Evolutionary conservation across 1,284 basidiomycete genomes (phyloP), one percentile per base, ranked within the genome.

Genomic region (Exsudoporus floridanus): DNA sequence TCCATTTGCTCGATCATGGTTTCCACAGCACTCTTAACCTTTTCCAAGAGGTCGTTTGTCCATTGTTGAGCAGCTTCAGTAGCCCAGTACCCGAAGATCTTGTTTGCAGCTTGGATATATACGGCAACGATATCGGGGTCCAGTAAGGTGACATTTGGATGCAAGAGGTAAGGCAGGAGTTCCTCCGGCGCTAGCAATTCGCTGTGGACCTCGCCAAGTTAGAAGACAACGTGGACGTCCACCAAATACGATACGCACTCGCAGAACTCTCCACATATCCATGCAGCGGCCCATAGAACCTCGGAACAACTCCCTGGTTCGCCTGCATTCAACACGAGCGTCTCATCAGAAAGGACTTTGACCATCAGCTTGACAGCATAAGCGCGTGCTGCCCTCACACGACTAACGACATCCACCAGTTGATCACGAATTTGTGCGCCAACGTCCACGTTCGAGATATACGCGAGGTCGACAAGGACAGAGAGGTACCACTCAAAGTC

Each of bases 401-500:
- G 81, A 21, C 87, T 88, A 1, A 87, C 84, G 19, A 99, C 81
- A 64, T 98, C 96, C 19, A 96, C 83, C 4, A 99, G 75, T 62
- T 94, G 89, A 58, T 90, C 84, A 6, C 86, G 80, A 54, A 97
- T 86, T 60, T 86, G 80, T 0, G 73, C 60, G 0, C 92, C 93
- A 31, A 96, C 77, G 62, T 88, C 76, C 41, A 86, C 91, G 38
- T 83, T 83, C 40, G 89, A 88, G 40, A 98, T 80, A 65, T 94
- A 92, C 0, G 91, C 84, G 3, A 99, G 79, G 61, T 97, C 92
- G 41, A 97, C 81, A 23, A 98, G 83, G 4, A 95, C 92, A 8
- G 94, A 96, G 25, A 98, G 77, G 66, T 94, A 97, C 97, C 97
- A 99, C 63, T 95, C 89, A 66, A 98, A 98, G 72, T 98, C 94